Conservation (phyloP, 148 eudicot species). For the Chenopodium formosanum region DNA sequence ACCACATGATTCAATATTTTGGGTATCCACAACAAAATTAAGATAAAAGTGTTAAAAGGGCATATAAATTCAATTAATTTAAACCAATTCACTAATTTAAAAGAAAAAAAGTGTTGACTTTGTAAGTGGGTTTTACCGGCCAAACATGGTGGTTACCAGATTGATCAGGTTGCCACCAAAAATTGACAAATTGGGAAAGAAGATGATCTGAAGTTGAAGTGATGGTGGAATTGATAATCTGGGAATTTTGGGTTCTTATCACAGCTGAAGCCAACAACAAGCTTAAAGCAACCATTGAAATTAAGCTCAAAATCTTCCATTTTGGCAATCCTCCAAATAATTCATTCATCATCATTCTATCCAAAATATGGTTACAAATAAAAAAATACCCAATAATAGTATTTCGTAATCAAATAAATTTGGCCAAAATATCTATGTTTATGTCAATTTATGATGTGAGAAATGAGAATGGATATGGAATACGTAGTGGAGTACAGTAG, state of each 20-base stretch:
- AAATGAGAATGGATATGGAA: too few species aligned
- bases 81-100: not conserved
- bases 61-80: not conserved
- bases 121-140: conserved; percentile 55
- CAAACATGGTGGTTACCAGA: conserved; percentile 81
- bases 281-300: conserved; percentile 38
- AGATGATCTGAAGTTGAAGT: conserved; percentile 12
- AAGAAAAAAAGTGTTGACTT: not conserved
- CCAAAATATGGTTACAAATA: not conserved
- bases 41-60: not conserved
- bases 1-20: not conserved
- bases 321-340: conserved; percentile 15
- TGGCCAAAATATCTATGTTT: too few species aligned
- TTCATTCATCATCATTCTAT: conserved; percentile 7
- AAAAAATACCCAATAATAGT: too few species aligned
- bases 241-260: conserved; percentile 39
- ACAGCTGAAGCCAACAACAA: conserved; percentile 64
- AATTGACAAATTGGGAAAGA: conserved; percentile 30
- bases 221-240: conserved; percentile 7
- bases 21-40: conserved; percentile 5
- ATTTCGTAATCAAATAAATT: too few species aligned
- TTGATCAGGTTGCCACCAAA: conserved; percentile 54
- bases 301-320: conserved; percentile 45
- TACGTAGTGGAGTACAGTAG: too few species aligned
- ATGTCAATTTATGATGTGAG: too few species aligned